Conservation (phyloP, 306 rosid genomes). For the Ochetophila trinervis region DNA sequence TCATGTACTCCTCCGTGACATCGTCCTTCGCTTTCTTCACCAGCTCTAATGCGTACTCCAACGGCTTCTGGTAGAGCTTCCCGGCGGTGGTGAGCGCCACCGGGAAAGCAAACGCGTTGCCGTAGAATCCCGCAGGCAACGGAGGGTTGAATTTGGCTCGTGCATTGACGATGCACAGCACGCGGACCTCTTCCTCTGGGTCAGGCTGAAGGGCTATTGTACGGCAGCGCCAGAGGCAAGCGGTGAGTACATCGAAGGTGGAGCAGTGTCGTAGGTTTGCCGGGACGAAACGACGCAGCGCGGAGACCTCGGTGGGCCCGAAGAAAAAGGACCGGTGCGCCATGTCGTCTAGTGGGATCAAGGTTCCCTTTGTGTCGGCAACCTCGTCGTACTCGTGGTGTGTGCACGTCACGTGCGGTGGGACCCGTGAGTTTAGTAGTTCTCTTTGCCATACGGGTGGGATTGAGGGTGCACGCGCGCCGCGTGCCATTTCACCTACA, state of each 20-base stretch:
- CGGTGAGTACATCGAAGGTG: slow-evolving; percentile 44
- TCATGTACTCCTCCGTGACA: slow-evolving; percentile 35
- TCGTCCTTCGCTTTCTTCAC: slow-evolving; percentile 23
- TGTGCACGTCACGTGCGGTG: slow-evolving; percentile 32
- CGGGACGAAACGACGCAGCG: slow-evolving; percentile 41
- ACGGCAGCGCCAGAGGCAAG: slow-evolving; percentile 61
- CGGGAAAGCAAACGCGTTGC: slow-evolving; percentile 14
- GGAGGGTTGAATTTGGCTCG: slow-evolving; percentile 45
- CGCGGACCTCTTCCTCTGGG: slow-evolving; percentile 39
- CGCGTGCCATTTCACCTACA: slow-evolving; percentile 42
- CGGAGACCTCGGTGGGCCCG: slow-evolving; percentile 33
- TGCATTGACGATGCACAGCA: slow-evolving; percentile 36
- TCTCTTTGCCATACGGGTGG: slow-evolving; percentile 44
- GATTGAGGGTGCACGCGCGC: slow-evolving; percentile 31
- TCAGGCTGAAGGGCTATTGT: slow-evolving; percentile 34
- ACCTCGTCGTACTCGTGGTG: slow-evolving; percentile 54
- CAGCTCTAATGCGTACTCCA: slow-evolving; percentile 26
- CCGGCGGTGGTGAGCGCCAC: background rate
- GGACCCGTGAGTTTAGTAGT: slow-evolving; percentile 35
- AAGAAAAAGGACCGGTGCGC: slow-evolving; percentile 51
- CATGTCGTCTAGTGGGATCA: slow-evolving; percentile 46
- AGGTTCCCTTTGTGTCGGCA: slow-evolving; percentile 37
- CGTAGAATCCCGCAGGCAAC: slow-evolving; percentile 22
- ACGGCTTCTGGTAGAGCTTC: background rate
- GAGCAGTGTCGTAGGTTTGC: slow-evolving; percentile 26